Conservation (phyloP, 306 rosid species). For the Sicyos edulis region DNA sequence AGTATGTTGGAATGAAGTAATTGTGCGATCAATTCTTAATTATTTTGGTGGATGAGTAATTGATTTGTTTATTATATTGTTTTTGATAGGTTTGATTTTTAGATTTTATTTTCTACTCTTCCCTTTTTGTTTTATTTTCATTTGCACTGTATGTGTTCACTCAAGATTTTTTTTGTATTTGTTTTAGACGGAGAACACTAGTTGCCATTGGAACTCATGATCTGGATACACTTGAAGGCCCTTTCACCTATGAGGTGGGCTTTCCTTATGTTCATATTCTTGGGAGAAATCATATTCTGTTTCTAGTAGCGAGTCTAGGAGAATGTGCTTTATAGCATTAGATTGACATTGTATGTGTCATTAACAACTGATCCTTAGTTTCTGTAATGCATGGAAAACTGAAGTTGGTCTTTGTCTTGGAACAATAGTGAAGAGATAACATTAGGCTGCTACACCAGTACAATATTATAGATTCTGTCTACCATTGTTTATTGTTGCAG, state of each 20-base stretch:
- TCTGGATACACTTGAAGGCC: constrained; percentile 69
- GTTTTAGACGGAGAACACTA: constrained; percentile 72
- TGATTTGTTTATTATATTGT: constrained; percentile 1
- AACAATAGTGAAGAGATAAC: neutral
- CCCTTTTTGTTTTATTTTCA: neutral
- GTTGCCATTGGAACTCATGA: constrained; percentile 99
- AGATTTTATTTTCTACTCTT: neutral
- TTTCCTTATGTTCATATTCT: constrained; percentile 11
- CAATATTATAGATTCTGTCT: neutral
- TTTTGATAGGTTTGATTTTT: neutral
- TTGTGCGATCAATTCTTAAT: neutral
- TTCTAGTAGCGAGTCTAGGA: neutral
- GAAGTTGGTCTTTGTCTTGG: neutral
- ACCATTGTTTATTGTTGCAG: neutral
- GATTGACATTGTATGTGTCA: neutral
- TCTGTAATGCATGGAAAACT: neutral
- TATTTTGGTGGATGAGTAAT: neutral
- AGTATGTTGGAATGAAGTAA: constrained; percentile 1
- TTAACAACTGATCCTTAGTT: neutral
- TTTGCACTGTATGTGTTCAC: neutral
- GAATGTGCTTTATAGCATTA: neutral
- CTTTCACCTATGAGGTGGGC: constrained; percentile 87
- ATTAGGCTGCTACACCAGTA: neutral
- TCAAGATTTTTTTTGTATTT: constrained; percentile 10
- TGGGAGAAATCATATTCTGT: neutral